These are phyloP conservation scores for Termitomyces sp. DNA, from an alignment of 768 basidiomycete species.

Conservation along the genomic window DNA sequence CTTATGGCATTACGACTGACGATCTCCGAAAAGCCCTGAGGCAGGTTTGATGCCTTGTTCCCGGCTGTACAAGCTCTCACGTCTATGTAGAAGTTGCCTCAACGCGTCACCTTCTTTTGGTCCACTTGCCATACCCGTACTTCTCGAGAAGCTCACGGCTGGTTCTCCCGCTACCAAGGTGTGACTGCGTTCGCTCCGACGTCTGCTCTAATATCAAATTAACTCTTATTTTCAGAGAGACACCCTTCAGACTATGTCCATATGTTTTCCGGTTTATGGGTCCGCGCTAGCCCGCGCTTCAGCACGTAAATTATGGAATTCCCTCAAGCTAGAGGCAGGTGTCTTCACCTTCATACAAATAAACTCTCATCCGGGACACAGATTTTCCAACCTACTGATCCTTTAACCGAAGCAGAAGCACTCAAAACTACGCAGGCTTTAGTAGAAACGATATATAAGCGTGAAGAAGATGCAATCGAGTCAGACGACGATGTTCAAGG, in stretches of 20 bases:
- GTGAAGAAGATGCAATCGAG: slow-evolving; percentile 31
- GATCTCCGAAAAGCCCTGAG: slow-evolving; percentile 73
- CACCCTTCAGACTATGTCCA: slow-evolving; percentile 69
- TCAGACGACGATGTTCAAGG: slow-evolving; percentile 41
- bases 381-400: slow-evolving; percentile 92
- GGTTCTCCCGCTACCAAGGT: slow-evolving; percentile 84
- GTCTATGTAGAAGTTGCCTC: slow-evolving; percentile 52
- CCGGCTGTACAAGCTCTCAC: background rate
- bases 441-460: slow-evolving; percentile 65
- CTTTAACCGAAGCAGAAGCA: slow-evolving; percentile 66
- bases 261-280: slow-evolving; percentile 85
- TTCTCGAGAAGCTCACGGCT: slow-evolving; percentile 86
- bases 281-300: slow-evolving; percentile 48
- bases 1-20: slow-evolving; percentile 85
- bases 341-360: background rate
- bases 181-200: background rate
- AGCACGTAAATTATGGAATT: slow-evolving; percentile 83
- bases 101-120: slow-evolving; percentile 80
- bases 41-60: slow-evolving; percentile 26
- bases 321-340: slow-evolving; percentile 80
- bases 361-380: slow-evolving; percentile 23
- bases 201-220: background rate
- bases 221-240: slow-evolving; percentile 57
- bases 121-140: slow-evolving; percentile 76
- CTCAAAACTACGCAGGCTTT: slow-evolving; percentile 66